phyloP scores from a whole-genome alignment of 371 early-diverging fungal species.

The Circinella umbellata region DNA sequence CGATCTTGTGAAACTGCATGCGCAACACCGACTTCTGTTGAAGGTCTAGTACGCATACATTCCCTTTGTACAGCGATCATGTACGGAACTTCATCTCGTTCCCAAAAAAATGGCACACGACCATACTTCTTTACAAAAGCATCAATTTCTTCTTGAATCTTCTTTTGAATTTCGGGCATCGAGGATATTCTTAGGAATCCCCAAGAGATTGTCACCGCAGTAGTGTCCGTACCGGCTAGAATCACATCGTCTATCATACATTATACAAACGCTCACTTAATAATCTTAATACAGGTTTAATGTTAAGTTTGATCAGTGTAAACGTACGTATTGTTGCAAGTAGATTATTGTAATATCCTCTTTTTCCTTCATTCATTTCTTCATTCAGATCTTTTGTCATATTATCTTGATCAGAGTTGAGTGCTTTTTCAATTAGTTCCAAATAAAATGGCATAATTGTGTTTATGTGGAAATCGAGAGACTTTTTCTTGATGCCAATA shows the following conservation, averaged over 20 bases:
- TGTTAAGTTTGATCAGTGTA: background rate
- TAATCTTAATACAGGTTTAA: background rate
- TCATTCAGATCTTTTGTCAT: background rate
- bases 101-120: conserved; percentile 24
- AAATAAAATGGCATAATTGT: background rate
- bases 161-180: conserved; percentile 21
- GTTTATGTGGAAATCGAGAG: background rate
- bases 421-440: background rate
- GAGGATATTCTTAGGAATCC: conserved; percentile 11
- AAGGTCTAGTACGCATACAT: conserved; percentile 27
- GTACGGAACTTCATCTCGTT: conserved; percentile 25
- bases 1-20: conserved; percentile 34
- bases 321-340: background rate
- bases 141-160: conserved; percentile 16
- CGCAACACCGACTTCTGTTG: conserved; percentile 29
- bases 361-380: conserved; percentile 8
- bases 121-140: conserved; percentile 19
- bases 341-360: background rate
- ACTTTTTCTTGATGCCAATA: background rate
- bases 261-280: background rate
- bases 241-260: conserved; percentile 13
- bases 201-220: conserved; percentile 18
- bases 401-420: background rate
- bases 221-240: conserved; percentile 17
- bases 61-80: conserved; percentile 32